phyloP scores from a whole-genome alignment of 2,329 filamentous ascomycete genomes.

The Pestalotiopsis sp. region DNA sequence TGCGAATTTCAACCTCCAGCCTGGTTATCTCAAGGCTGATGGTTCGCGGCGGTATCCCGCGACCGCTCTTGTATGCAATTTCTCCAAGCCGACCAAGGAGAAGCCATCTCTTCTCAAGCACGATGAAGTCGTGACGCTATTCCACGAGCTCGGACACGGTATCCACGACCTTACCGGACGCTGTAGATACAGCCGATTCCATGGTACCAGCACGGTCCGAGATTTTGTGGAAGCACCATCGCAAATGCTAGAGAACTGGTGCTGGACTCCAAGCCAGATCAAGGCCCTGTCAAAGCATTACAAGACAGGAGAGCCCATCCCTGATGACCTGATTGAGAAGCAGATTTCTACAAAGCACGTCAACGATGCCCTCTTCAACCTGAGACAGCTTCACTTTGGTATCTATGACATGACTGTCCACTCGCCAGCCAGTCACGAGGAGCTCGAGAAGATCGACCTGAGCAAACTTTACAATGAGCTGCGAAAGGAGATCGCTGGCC shows the following conservation, averaged over 20 bases:
- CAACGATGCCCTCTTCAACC: constrained; percentile 78
- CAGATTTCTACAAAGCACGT: constrained; percentile 79
- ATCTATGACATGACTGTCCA: constrained; percentile 86
- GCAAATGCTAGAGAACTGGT: constrained; percentile 79
- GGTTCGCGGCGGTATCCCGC: constrained; percentile 75
- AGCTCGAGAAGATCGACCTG: constrained; percentile 67
- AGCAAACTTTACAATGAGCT: constrained; percentile 73
- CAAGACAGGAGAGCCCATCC: constrained; percentile 69
- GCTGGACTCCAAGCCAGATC: constrained; percentile 68
- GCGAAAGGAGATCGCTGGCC: constrained; percentile 69
- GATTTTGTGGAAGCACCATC: constrained; percentile 75
- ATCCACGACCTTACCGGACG: constrained; percentile 70
- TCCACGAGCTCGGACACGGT: constrained; percentile 76
- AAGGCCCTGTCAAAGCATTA: constrained; percentile 74
- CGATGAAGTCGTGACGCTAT: constrained; percentile 79
- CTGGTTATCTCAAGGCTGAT: constrained; percentile 67
- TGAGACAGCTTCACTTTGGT: constrained; percentile 78
- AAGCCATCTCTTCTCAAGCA: constrained; percentile 83
- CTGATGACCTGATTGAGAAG: constrained; percentile 73
- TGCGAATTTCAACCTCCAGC: constrained; percentile 82
- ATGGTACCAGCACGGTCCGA: constrained; percentile 66
- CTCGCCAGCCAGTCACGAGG: constrained; percentile 68
- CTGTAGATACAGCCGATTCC: constrained; percentile 66
- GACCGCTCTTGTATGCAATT: constrained; percentile 83
- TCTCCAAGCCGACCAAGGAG: constrained; percentile 75